These are phyloP conservation scores for Alliaria petiolata DNA, from an alignment of 345 rosid species.

Conservation along the genomic window DNA sequence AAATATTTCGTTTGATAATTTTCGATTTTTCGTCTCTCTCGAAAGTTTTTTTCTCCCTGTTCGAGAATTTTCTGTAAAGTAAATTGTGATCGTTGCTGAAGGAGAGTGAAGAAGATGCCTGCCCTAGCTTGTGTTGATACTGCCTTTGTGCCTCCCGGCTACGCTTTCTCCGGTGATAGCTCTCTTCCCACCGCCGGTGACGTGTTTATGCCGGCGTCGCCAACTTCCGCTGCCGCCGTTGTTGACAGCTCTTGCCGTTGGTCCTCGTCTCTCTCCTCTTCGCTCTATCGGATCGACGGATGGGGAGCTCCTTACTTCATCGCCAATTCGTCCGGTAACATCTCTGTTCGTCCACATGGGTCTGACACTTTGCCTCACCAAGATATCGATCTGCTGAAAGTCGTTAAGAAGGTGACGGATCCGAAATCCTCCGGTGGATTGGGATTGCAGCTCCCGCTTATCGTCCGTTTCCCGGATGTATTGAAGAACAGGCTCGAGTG, in stretches of 20 bases:
- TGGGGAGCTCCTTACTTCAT: conserved; percentile 98
- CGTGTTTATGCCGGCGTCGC: conserved; percentile 19
- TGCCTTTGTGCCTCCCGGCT: conserved; percentile 33
- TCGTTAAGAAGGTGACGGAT: conserved; percentile 82
- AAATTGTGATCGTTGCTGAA: conserved; percentile 25
- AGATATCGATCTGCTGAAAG: conserved; percentile 75
- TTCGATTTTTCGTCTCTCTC: neutral
- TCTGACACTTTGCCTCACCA: conserved; percentile 66
- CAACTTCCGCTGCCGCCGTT: conserved; percentile 15
- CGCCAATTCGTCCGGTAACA: conserved; percentile 71
- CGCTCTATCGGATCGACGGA: conserved; percentile 64
- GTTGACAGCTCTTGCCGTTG: conserved; percentile 38
- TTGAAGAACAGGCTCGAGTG: conserved; percentile 86
- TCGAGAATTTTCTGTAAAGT: conserved; percentile 3
- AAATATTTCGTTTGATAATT: neutral
- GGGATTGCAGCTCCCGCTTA: conserved; percentile 84
- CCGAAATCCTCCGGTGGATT: conserved; percentile 78
- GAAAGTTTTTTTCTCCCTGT: neutral
- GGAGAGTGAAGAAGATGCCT: conserved; percentile 64
- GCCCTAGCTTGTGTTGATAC: conserved; percentile 81
- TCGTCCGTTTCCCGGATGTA: conserved; percentile 79
- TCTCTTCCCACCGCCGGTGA: conserved; percentile 10
- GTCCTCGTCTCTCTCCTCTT: conserved; percentile 66
- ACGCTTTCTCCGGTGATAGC: conserved; percentile 50
- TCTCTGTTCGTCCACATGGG: conserved; percentile 80